These are phyloP conservation scores for Ophiocordyceps sinensis DNA, from an alignment of 2,329 filamentous ascomycete species.

Conservation along the genomic window DNA sequence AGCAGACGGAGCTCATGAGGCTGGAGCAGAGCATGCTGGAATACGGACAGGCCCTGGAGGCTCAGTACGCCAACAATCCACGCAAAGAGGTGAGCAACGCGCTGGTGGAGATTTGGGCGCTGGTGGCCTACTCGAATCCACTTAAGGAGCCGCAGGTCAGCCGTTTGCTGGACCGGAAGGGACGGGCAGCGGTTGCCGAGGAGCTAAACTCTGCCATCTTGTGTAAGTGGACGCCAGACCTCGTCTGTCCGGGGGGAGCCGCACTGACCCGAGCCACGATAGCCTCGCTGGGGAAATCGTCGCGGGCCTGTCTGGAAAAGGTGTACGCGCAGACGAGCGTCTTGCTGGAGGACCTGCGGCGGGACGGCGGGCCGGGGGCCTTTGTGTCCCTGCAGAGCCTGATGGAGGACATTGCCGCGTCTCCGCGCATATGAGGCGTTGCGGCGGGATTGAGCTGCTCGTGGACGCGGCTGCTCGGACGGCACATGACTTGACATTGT, in stretches of 20 bases:
- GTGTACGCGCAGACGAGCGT: conserved; percentile 77
- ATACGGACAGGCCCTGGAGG: conserved; percentile 67
- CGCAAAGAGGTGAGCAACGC: conserved; percentile 57
- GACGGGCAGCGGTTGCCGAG: conserved; percentile 69
- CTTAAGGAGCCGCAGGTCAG: conserved; percentile 59
- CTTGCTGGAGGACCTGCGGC: conserved; percentile 67
- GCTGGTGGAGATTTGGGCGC: conserved; percentile 71
- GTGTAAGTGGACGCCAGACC: conserved; percentile 37
- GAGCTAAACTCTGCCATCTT: conserved; percentile 89
- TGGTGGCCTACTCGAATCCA: conserved; percentile 78
- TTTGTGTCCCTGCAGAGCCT: conserved; percentile 54
- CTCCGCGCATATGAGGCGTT: conserved; percentile 15
- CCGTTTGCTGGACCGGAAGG: conserved; percentile 61
- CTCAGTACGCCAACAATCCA: conserved; percentile 61
- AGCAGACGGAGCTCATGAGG: conserved; percentile 19
- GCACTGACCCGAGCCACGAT: not conserved
- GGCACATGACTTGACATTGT: too few species aligned
- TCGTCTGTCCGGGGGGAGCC: too few species aligned
- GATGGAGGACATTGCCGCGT: conserved; percentile 29
- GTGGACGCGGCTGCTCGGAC: too few species aligned
- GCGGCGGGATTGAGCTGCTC: too few species aligned
- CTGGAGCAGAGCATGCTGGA: conserved; percentile 56
- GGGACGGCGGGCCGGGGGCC: conserved; percentile 66
- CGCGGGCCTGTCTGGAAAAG: conserved; percentile 70
- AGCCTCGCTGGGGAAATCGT: conserved; percentile 87